These are phyloP conservation scores for Fusarium longipes DNA, from an alignment of 2,329 filamentous ascomycete species.

Conservation along the genomic window DNA sequence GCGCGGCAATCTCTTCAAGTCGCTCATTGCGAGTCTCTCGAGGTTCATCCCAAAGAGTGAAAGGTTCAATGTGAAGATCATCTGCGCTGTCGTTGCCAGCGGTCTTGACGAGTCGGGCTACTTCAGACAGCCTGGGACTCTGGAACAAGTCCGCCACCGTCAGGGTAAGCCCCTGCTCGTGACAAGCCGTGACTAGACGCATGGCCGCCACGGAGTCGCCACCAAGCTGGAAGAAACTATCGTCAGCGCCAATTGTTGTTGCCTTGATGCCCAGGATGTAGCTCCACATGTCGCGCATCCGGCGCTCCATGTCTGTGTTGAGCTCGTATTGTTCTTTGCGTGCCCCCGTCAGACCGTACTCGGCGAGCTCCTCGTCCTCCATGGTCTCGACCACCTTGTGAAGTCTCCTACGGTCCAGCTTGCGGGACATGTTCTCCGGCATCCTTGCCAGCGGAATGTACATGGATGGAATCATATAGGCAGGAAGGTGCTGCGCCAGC, in stretches of 20 bases:
- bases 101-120: slow-evolving; percentile 12
- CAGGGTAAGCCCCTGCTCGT: slow-evolving; percentile 6
- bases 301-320: slow-evolving; percentile 5
- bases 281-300: slow-evolving; percentile 49
- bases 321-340: slow-evolving; percentile 11
- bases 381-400: slow-evolving; percentile 11
- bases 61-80: slow-evolving; percentile 8
- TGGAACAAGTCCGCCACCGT: slow-evolving; percentile 11
- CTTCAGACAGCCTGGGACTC: slow-evolving; percentile 10
- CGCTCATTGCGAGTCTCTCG: slow-evolving; percentile 13
- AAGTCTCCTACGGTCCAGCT: slow-evolving; percentile 9
- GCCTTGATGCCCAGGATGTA: slow-evolving; percentile 50
- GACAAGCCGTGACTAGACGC: slow-evolving; percentile 54
- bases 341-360: slow-evolving; percentile 7
- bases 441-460: slow-evolving; percentile 11
- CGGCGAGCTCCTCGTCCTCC: slow-evolving; percentile 10
- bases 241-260: slow-evolving; percentile 53
- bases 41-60: slow-evolving; percentile 11
- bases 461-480: slow-evolving; percentile 10
- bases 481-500: slow-evolving; percentile 8
- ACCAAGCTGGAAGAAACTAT: slow-evolving; percentile 62
- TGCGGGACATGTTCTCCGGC: slow-evolving; percentile 9
- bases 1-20: slow-evolving; percentile 10
- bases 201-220: slow-evolving; percentile 63
- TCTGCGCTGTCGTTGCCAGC: slow-evolving; percentile 1